A percentile compares a stretch with the other conserved stretches of the same genome.
These are phyloP conservation scores for Gracilariopsis chorda DNA, from an alignment of 23 red algal genomes.

Conservation along the genomic window DNA sequence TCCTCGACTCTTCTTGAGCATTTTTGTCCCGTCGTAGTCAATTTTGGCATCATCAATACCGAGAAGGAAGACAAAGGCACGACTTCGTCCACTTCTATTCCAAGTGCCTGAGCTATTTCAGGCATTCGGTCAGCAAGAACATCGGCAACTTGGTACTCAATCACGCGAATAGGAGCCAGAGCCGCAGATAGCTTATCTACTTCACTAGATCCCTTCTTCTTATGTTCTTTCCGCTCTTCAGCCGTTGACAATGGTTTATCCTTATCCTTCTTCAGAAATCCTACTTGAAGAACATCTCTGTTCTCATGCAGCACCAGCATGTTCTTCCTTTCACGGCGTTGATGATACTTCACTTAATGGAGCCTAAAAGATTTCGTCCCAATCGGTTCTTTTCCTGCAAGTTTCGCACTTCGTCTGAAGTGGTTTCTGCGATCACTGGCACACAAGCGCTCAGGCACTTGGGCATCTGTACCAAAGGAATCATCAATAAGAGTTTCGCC, in stretches of 20 bases:
- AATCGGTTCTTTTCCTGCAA: constrained; percentile 49
- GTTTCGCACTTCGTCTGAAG: constrained; percentile 37
- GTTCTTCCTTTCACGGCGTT: constrained; percentile 27
- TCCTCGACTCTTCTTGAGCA: constrained; percentile 61
- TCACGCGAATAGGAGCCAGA: constrained; percentile 20
- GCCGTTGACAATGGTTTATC: neutral
- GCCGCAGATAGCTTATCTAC: constrained; percentile 21
- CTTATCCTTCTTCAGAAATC: constrained; percentile 11
- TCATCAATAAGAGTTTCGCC: constrained; percentile 69
- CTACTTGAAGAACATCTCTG: constrained; percentile 33
- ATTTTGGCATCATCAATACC: constrained; percentile 37
- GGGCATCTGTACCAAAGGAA: constrained; percentile 75
- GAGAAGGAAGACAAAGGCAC: constrained; percentile 46
- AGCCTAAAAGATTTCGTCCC: constrained; percentile 25
- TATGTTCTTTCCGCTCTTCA: neutral
- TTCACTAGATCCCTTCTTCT: neutral
- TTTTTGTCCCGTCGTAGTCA: constrained; percentile 66
- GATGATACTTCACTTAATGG: constrained; percentile 55
- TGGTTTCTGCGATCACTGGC: constrained; percentile 33
- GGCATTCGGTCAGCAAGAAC: constrained; percentile 68
- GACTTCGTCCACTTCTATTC: constrained; percentile 76
- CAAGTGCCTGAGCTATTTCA: constrained; percentile 67
- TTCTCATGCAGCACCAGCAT: constrained; percentile 42
- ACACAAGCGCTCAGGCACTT: constrained; percentile 48
- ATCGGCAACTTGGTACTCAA: constrained; percentile 65